These are phyloP conservation scores for Achaetomiella virescens DNA, from an alignment of 495 filamentous ascomycete genomes.

Conservation along the genomic window DNA sequence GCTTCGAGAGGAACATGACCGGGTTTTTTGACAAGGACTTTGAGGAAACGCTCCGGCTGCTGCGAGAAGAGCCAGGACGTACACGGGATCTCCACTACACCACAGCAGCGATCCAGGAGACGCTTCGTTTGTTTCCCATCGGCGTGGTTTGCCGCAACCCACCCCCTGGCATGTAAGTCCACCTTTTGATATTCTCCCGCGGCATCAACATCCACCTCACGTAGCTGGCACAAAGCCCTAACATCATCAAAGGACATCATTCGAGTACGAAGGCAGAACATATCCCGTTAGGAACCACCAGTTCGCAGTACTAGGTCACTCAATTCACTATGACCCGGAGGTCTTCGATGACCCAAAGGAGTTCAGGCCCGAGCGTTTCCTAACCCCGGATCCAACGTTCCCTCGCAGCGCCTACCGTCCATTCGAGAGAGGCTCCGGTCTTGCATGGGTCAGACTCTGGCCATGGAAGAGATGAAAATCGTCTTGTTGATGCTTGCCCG, in stretches of 20 bases:
- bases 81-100: slow-evolving; percentile 16
- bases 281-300: too few species aligned
- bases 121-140: slow-evolving; percentile 20
- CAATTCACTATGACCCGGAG: neutral
- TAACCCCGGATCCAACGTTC: neutral
- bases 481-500: slow-evolving; percentile 37
- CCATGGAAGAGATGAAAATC: slow-evolving; percentile 37
- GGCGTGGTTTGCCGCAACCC: slow-evolving; percentile 1
- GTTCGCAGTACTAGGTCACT: too few species aligned
- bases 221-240: too few species aligned
- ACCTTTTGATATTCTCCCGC: neutral
- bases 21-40: slow-evolving; percentile 10
- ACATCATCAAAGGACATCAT: too few species aligned
- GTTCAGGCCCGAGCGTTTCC: slow-evolving; percentile 8
- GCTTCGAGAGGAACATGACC: slow-evolving; percentile 16
- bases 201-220: too few species aligned
- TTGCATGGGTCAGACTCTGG: slow-evolving; percentile 46
- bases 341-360: neutral
- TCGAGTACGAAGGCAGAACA: too few species aligned
- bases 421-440: slow-evolving; percentile 42
- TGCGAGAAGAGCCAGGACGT: neutral
- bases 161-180: slow-evolving; percentile 10
- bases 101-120: slow-evolving; percentile 13
- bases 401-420: slow-evolving; percentile 23
- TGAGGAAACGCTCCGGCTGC: neutral